Percentiles rank a stretch among this genome's conserved stretches.
Evolutionary conservation across 2,329 filamentous ascomycete species (phyloP).

Genomic region (Pseudogymnoascus sp.): DNA sequence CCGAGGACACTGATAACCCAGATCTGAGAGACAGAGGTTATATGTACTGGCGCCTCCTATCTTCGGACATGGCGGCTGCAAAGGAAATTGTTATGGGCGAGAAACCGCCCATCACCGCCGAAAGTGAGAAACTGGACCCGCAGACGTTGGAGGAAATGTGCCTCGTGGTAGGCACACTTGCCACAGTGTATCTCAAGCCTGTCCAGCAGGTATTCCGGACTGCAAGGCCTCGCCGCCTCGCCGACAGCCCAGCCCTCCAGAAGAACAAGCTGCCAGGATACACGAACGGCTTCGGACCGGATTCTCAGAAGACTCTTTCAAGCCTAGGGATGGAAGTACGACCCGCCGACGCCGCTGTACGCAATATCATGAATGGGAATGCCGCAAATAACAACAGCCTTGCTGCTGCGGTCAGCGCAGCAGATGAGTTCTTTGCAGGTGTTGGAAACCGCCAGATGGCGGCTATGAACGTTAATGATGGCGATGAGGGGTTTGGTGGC

Average conservation of each 20-base stretch:
- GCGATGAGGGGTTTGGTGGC: constrained; percentile 55
- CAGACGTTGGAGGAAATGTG: constrained; percentile 94
- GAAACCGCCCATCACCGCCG: constrained; percentile 91
- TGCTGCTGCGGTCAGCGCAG: constrained; percentile 68
- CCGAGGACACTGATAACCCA: constrained; percentile 97
- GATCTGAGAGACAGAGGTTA: constrained; percentile 92
- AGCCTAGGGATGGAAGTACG: constrained; percentile 42
- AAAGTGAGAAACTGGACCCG: constrained; percentile 88
- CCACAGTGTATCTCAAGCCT: constrained; percentile 95
- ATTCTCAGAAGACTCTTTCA: constrained; percentile 52
- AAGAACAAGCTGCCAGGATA: constrained; percentile 49
- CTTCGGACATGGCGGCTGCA: constrained; percentile 79
- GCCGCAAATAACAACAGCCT: constrained; percentile 39
- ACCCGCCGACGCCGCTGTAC: constrained; percentile 24
- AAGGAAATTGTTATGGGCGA: constrained; percentile 92
- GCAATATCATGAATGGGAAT: constrained; percentile 17
- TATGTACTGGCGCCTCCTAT: constrained; percentile 98
- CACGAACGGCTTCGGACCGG: constrained; percentile 38
- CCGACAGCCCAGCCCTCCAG: constrained; percentile 80
- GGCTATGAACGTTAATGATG: constrained; percentile 57
- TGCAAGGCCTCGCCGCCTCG: constrained; percentile 69
- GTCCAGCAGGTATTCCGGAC: constrained; percentile 94
- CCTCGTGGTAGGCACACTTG: constrained; percentile 87
- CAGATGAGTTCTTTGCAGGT: constrained; percentile 81
- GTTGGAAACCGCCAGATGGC: constrained; percentile 68